Evolutionary conservation across 768 basidiomycete genomes (phyloP).

Genomic region (Trametes gibbosa): DNA sequence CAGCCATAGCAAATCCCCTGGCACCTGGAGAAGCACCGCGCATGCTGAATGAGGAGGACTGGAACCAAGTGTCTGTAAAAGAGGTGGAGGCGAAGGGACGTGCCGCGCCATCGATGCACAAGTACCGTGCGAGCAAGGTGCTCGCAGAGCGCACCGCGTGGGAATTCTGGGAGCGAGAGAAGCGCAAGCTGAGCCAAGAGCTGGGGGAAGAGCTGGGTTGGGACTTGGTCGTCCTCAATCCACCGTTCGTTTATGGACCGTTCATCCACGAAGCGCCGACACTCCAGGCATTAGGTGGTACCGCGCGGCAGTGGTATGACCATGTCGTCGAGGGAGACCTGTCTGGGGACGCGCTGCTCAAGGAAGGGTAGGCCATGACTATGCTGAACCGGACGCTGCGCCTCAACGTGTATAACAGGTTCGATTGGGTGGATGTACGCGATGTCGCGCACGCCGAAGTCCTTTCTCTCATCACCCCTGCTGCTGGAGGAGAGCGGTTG

Average conservation of each 20-base stretch:
- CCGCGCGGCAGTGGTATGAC: conserved; percentile 35
- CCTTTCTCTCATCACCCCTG: conserved; percentile 45
- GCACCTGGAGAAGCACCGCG: conserved; percentile 1
- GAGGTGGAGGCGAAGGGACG: conserved; percentile 50
- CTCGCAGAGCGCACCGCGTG: conserved; percentile 48
- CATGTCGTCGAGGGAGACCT: conserved; percentile 24
- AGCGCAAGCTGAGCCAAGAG: conserved; percentile 21
- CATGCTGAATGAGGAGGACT: conserved; percentile 49
- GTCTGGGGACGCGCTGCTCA: background rate
- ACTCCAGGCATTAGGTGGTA: conserved; percentile 37
- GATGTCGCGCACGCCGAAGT: conserved; percentile 55
- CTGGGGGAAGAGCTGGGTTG: conserved; percentile 26
- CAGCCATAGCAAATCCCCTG: conserved; percentile 37
- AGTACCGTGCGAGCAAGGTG: conserved; percentile 62
- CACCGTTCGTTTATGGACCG: conserved; percentile 39
- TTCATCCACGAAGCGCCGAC: conserved; percentile 40
- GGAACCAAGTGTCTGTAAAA: conserved; percentile 53
- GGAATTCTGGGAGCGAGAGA: conserved; percentile 10
- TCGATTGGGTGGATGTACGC: conserved; percentile 45
- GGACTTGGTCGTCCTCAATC: conserved; percentile 35
- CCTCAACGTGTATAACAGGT: background rate
- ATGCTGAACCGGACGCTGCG: background rate
- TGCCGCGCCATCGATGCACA: conserved; percentile 34
- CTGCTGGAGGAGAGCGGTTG: conserved; percentile 56
- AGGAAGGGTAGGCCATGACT: background rate